Conservation (phyloP, 805 yeast genomes). For the Jamesozyma jinghongensis region DNA sequence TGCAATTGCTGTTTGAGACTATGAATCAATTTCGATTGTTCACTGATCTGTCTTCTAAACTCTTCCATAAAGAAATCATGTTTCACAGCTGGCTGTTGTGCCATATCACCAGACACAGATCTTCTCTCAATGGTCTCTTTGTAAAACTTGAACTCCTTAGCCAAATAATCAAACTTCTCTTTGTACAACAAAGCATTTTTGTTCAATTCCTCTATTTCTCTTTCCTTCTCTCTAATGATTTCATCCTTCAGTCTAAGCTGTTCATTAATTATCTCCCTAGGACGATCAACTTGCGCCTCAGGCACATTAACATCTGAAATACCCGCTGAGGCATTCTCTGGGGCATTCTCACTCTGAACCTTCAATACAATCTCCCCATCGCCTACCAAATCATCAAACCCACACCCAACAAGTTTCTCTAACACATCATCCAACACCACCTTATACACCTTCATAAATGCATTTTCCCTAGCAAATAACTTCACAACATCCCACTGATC, state of each 20-base stretch:
- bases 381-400: slow-evolving; percentile 15
- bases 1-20: slow-evolving; percentile 14
- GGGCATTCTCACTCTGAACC: too few species aligned
- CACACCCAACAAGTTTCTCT: slow-evolving; percentile 27
- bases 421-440: slow-evolving; percentile 22
- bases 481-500: slow-evolving; percentile 13
- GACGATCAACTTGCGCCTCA: background rate
- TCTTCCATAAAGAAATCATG: slow-evolving; percentile 26
- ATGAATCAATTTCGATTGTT: slow-evolving; percentile 21
- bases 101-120: background rate
- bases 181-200: slow-evolving; percentile 15
- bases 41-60: slow-evolving; percentile 22
- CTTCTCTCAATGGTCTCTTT: slow-evolving; percentile 14
- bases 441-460: slow-evolving; percentile 26
- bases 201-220: slow-evolving; percentile 13
- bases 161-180: slow-evolving; percentile 22
- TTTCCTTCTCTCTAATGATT: slow-evolving; percentile 14
- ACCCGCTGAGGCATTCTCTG: too few species aligned
- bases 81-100: slow-evolving; percentile 5
- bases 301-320: background rate
- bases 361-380: background rate
- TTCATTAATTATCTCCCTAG: background rate
- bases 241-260: slow-evolving; percentile 7
- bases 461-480: slow-evolving; percentile 26
- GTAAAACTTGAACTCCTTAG: slow-evolving; percentile 23